Evolutionary conservation across 1,284 basidiomycete species (phyloP).

Genomic region (Austroboletus olivaceoglutinosus): DNA sequence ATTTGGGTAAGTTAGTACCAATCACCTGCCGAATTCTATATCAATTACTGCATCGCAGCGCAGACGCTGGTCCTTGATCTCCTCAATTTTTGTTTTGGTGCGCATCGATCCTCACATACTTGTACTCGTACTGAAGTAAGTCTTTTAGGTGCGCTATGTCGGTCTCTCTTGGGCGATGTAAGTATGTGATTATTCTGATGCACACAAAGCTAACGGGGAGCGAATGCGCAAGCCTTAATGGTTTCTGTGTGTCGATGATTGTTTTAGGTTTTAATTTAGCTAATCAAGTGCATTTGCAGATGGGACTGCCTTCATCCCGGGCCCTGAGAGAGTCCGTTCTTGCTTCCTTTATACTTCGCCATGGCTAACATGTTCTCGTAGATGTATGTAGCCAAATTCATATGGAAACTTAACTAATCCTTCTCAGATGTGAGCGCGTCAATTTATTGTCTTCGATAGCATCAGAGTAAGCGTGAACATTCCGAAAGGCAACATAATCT

Average conservation of each 20-base stretch:
- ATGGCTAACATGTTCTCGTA: background rate
- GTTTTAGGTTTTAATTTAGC: background rate
- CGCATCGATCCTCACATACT: background rate
- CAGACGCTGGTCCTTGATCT: background rate
- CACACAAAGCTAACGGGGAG: background rate
- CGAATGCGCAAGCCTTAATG: background rate
- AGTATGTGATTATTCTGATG: background rate
- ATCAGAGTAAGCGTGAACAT: background rate
- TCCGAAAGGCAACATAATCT: background rate
- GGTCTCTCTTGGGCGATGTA: background rate
- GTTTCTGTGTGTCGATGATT: background rate
- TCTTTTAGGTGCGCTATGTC: background rate
- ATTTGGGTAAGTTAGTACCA: background rate
- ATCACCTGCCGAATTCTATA: background rate
- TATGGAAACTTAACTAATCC: too few relatives aligned
- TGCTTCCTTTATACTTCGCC: background rate
- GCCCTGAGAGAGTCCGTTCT: background rate
- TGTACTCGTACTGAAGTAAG: background rate
- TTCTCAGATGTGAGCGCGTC: background rate
- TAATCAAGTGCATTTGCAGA: background rate
- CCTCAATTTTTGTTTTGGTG: background rate
- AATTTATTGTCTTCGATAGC: background rate
- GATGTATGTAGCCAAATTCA: background rate
- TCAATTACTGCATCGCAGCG: background rate
- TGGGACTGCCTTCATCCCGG: background rate